Base-by-base conservation (phyloP, 257 asterid genomes). In the Nicotiana tomentosiformis region DNA sequence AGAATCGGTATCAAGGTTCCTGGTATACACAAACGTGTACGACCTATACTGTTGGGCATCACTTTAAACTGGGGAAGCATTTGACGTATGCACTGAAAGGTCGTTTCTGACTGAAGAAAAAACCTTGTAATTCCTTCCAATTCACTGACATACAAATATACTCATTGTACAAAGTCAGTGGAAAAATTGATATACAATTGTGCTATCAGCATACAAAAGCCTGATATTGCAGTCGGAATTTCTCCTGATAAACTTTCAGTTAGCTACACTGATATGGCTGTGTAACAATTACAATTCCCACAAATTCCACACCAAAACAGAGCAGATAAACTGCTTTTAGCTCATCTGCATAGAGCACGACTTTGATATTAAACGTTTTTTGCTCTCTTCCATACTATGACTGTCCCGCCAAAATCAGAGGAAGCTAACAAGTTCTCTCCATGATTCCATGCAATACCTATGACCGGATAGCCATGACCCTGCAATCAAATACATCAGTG, bases 311-410 rank as follows among this genome's bases (percentile, higher is more conserved):
- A 14, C 62, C 43, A 26, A 18, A 26, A 46, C 33, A 26, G 2
- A 49, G 23, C 37, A 16, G 64, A 51, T 29, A 23, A 49, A 4
- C 7, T 20, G 37, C 23, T 16, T 76, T 51, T 51, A 23, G 43
- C 64, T 12, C 26, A 76, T 51, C 43, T 76, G 29, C 43, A 15
- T 29, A 11, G 70, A 29, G n/a, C 70, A 65, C 23, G 33, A 8
- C 39, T 11, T 65, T 30, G 33, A n/a, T 18, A 33, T 90, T 68
- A 90, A 80, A 60, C 87, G 55, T 92, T 86, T 85, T 89, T 93
- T 82, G 97, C 97, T 89, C 99, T 89, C 88, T 94, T 96, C 99
- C 99, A 96, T 84, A 96, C 97, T 77, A 96, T 96, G 39, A 94
- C 97, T 10, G 98, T 92, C 85, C 98, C 99, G 56, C 98, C 99